Base-by-base conservation (phyloP, 352 stramenopile species). In the Globisporangium abappressorium region DNA sequence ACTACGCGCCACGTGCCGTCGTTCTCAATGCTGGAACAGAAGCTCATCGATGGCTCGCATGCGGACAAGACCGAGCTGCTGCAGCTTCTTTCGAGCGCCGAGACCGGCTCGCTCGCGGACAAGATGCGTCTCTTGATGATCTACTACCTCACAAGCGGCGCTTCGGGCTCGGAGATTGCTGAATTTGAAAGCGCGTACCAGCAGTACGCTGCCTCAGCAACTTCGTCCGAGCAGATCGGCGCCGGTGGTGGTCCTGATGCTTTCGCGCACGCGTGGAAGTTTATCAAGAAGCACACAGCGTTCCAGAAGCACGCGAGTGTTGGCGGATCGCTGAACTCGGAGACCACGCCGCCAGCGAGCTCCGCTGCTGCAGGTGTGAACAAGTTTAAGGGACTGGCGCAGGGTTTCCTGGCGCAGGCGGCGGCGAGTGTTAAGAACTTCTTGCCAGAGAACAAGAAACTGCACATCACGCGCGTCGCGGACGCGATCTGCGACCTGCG, bases 121-220 rank as follows among this genome's bases (percentile, higher is more conserved):
- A 95, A 95, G 69, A 83, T 93, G 75, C 86, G 88, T 18, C 65
- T 95, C n/a, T 70, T 93, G 46, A 94, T 95, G 81, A 93, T 95
- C 61, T 95, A 94, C 69, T 94, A 92, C 70, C 69, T 95, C 34
- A 89, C 85, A 24, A 95, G 77, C 62, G 86, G 85, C 22, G 85
- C 81, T 14, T 89, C 76, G 18, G 78, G 70, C 11, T 68, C 82
- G 0, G 87, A 95, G 69, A 93, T 95, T 47, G 70, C 78, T 5
- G 87, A 95, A 24, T 84, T 93, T 54, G 87, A 95, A 60, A 81
- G 74, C 33, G 82, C 79, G 14, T 92, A 90, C 56, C 76, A 91
- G 62, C 84, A 91, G 30, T 79, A 85, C 26, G 81, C 71, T 47
- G 41, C 41, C 20, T 63, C 72, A 7, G 62, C 67, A 26, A 20